A percentile compares a stretch with the other conserved stretches of the same genome.
These are phyloP conservation scores for Phaeosphaeria sp. DNA, from an alignment of 2,329 filamentous ascomycete species.

Conservation along the genomic window DNA sequence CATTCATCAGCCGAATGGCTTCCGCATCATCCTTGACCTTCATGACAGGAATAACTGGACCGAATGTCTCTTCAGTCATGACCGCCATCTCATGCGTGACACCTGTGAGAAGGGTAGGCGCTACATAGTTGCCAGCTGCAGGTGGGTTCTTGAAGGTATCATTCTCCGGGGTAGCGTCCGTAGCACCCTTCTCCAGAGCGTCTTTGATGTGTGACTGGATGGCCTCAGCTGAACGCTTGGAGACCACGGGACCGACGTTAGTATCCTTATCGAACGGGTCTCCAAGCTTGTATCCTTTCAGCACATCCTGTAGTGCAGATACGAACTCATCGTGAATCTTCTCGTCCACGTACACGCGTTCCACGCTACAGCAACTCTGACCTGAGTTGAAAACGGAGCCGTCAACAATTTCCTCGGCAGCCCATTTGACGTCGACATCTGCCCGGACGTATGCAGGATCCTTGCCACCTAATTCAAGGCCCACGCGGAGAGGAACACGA, in stretches of 20 bases:
- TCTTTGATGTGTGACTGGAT: conserved; percentile 83
- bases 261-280: conserved; percentile 81
- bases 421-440: conserved; percentile 90
- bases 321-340: conserved; percentile 85
- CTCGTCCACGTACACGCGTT: conserved; percentile 89
- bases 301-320: conserved; percentile 77
- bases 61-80: conserved; percentile 95
- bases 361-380: conserved; percentile 95
- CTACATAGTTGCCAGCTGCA: conserved; percentile 84
- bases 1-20: conserved; percentile 87
- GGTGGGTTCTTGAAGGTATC: conserved; percentile 75
- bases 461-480: conserved; percentile 92
- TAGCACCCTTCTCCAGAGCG: conserved; percentile 82
- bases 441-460: conserved; percentile 88
- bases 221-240: conserved; percentile 75
- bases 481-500: conserved; percentile 79
- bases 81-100: conserved; percentile 84
- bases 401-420: conserved; percentile 92
- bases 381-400: conserved; percentile 97
- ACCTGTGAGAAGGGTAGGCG: conserved; percentile 79
- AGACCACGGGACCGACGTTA: conserved; percentile 88
- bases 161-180: conserved; percentile 83
- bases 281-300: conserved; percentile 82
- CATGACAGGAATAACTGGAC: conserved; percentile 89
- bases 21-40: conserved; percentile 82